phyloP scores from a whole-genome alignment of 208 protist species.

The Blastocrithidia nonstop region DNA sequence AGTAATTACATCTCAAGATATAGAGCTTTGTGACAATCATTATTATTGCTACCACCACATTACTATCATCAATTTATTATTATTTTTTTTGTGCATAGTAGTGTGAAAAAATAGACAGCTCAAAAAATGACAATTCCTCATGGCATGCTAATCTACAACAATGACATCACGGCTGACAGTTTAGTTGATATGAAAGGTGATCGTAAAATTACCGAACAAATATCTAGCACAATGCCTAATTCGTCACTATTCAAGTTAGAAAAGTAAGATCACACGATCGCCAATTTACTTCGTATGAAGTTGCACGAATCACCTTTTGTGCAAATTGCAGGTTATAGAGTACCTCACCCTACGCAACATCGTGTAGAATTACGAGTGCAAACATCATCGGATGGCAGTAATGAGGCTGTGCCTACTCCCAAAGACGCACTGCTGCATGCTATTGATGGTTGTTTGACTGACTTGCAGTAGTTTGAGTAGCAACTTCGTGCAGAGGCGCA shows the following conservation, averaged over 20 bases:
- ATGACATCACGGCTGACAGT: conserved; percentile 81
- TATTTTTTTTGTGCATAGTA: too few relatives aligned
- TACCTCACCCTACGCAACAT: conserved; percentile 84
- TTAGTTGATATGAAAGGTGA: conserved; percentile 74
- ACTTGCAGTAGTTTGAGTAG: conserved; percentile 67
- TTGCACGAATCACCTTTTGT: conserved; percentile 67
- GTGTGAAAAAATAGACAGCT: too few relatives aligned
- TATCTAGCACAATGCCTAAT: conserved; percentile 67
- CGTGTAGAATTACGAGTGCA: conserved; percentile 77
- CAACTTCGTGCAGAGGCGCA: conserved; percentile 48
- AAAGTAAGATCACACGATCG: conserved; percentile 83
- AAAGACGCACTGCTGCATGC: conserved; percentile 63
- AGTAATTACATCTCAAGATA: too few relatives aligned
- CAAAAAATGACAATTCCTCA: conserved; percentile 38
- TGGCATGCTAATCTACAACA: conserved; percentile 86
- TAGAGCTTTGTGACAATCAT: too few relatives aligned
- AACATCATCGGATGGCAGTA: conserved; percentile 45
- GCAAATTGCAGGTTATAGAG: conserved; percentile 75
- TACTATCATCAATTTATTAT: not conserved
- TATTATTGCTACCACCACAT: too few relatives aligned
- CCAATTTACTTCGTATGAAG: conserved; percentile 81
- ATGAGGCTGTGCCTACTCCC: conserved; percentile 38
- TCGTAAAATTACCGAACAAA: conserved; percentile 65
- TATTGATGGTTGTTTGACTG: conserved; percentile 57
- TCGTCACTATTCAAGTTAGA: conserved; percentile 80